Evolutionary conservation across 228 moss, liverwort and hornwort species (phyloP), one percentile per base, ranked within the genome.

Genomic region (Sphagnum magellanicum): DNA sequence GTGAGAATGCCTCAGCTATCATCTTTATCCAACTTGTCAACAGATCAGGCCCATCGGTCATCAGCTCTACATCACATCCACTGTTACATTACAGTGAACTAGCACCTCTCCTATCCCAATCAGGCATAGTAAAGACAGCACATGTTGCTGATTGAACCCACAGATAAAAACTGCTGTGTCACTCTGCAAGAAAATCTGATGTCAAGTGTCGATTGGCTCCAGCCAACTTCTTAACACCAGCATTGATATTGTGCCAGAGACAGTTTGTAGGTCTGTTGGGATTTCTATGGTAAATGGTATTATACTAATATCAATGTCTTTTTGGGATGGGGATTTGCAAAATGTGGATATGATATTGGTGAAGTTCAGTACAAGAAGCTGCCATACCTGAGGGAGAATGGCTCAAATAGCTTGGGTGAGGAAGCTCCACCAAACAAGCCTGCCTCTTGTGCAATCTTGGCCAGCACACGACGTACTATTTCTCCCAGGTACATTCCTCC

Each of bases 401-500:
- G 81, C 75, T 81, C 67, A 51, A 64, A 51, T 60, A 91, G 4
- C 61, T 76, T 81, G 61, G 68, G 53, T 5, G 90, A 70, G 49
- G 73, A 69, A 53, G 67, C 60, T 55, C 81, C 86, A 55, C 74
- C 84, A 47, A 94, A 91, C 59, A 94, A 50, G 1, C 65, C 79
- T 1, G 81, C 77, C 47, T 88, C 88, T 76, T 81, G 63, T 13
- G 82, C 88, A 76, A 91, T 78, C 76, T 70, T 86, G 1, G 81
- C 75, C 8, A 91, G 74, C 51, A 94, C 81, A 74, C 85, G 80
- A 66, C 91, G 82, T 51, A 90, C 91, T 5, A 94, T 86, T 69
- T 94, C 94, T 6, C 94, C 91, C 13, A 90, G 71, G 75, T 91
- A 94, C 88, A 94, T 63, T 50, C 91, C 94, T 51, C 88, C 88